phyloP scores from a whole-genome alignment of 108 stramenopile species.

The Nitzschia sp. region DNA sequence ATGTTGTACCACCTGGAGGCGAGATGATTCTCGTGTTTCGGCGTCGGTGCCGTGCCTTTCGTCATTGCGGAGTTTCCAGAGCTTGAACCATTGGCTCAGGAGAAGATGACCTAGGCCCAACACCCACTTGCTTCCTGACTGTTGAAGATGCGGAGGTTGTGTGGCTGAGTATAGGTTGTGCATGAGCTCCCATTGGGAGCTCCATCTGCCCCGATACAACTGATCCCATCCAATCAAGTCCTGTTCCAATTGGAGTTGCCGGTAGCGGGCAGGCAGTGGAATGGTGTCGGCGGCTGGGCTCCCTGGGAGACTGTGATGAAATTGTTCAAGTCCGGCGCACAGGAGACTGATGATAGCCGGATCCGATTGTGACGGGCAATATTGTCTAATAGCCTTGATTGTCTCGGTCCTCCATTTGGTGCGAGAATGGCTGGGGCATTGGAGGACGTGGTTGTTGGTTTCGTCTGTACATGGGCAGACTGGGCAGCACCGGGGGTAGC shows the following conservation, averaged over 20 bases:
- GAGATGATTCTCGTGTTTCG: not conserved
- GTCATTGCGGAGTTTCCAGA: conserved; percentile 1
- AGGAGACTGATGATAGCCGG: not conserved
- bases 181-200: not conserved
- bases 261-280: not conserved
- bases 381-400: not conserved
- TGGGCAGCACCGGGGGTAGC: not conserved
- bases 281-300: not conserved
- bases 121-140: not conserved
- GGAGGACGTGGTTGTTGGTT: not conserved
- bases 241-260: not conserved
- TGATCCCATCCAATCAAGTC: not conserved
- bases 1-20: not conserved
- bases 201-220: not conserved
- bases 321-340: not conserved
- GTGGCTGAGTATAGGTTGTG: not conserved
- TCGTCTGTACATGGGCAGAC: not conserved
- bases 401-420: not conserved
- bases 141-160: not conserved
- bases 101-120: not conserved
- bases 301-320: not conserved
- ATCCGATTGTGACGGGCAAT: not conserved
- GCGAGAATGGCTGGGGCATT: not conserved
- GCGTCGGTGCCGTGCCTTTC: not conserved
- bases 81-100: not conserved